A percentile compares a stretch with the other conserved stretches of the same genome.
phyloP scores from a whole-genome alignment of 257 asterid genomes.

The Lycium barbarum region DNA sequence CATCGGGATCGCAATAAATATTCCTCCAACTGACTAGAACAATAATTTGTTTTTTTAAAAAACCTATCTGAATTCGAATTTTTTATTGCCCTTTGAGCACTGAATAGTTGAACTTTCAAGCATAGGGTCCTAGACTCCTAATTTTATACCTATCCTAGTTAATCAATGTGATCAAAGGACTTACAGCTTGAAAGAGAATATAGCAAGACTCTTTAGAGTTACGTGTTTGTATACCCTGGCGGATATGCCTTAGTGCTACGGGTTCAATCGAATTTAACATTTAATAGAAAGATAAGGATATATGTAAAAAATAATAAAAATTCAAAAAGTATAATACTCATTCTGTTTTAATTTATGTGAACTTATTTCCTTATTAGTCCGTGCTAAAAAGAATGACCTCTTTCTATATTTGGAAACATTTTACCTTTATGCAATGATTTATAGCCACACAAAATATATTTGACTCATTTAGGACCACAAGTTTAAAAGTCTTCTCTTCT shows the following conservation, averaged over 20 bases:
- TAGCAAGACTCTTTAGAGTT: background rate
- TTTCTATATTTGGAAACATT: too few relatives aligned
- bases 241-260: background rate
- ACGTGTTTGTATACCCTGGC: background rate
- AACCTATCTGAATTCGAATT: background rate
- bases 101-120: slow-evolving; percentile 1
- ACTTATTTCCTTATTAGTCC: too few relatives aligned
- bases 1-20: slow-evolving; percentile 26
- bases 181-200: background rate
- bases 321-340: background rate
- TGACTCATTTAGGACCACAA: too few relatives aligned
- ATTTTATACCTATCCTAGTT: background rate
- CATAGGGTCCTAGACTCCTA: slow-evolving; percentile 15
- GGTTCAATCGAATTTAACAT: background rate
- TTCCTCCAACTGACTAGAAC: slow-evolving; percentile 10
- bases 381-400: too few relatives aligned
- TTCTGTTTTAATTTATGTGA: too few relatives aligned
- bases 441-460: too few relatives aligned
- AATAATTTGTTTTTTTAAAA: background rate
- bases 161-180: background rate
- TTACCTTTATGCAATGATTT: too few relatives aligned
- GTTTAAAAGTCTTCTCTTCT: too few relatives aligned
- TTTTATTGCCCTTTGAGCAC: background rate
- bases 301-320: background rate
- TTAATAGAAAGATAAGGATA: background rate